Evolutionary conservation across 2,329 filamentous ascomycete genomes (phyloP), one percentile per base, ranked within the genome.

Genomic region (Pseudogymnoascus sp.): DNA sequence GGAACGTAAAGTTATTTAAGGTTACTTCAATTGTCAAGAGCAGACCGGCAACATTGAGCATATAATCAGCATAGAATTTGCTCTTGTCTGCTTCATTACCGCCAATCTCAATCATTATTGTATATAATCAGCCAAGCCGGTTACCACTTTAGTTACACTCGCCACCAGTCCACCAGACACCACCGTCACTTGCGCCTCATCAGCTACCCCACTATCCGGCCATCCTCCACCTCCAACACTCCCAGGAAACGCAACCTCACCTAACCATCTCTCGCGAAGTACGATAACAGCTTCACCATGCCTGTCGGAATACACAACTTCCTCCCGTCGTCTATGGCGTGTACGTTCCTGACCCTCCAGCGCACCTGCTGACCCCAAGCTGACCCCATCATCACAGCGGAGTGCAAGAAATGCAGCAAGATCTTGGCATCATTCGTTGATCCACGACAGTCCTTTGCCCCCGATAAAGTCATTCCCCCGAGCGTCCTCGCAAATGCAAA

Each of bases 361-460:
- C 28, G 33, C 18, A 66, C 67, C 61, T 60, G 62, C 64, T 62
- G 57, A 57, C 65, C 62, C 68, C 65, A 62, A 60, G 53, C 64
- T 65, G 36, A 65, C 60, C 61, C 25, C 59, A 60, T 59, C 22
- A 61, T 61, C 37, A 39, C 75, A 97, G 93, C 91, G 79, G 94
- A 99, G 79, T 97, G 94, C 78, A 94, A 89, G 75, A 99, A 99
- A 77, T 94, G 91, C 73, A 89, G 89, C 72, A 96, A 96, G 80
- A 97, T 97, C 71, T 83, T 99, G 68, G 84, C 89, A 50, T 96
- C 92, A 11, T 99, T 99, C 74, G 84, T 97, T 73, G 94, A 97
- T 73, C 94, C 94, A 18, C 84, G 87, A 71, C 93, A 97, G 78
- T 79, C 93, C 18, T 96, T 97, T 74, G 91, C 93, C 5, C 93